A percentile compares a stretch with the other conserved stretches of the same genome.
Conservation (phyloP, 1,284 basidiomycete species). For the Sphagnurus paluster region DNA sequence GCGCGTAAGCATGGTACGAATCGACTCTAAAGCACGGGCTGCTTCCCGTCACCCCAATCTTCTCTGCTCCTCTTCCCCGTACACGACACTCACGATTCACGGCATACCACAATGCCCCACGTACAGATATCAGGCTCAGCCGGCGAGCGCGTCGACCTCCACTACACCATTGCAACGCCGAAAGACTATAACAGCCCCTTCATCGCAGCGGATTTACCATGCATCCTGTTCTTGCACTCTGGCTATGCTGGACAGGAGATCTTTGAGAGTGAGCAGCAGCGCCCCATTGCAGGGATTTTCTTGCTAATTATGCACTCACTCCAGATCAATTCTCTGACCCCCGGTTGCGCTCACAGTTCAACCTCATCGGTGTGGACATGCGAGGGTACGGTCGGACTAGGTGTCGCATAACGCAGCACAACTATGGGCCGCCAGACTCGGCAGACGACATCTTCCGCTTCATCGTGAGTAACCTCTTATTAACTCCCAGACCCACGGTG, state of each 20-base stretch:
- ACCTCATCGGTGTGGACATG: constrained; percentile 24
- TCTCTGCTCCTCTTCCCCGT: too few species aligned
- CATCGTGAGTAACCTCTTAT: constrained; percentile 15
- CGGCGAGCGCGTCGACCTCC: constrained; percentile 7
- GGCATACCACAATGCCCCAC: constrained; percentile 11
- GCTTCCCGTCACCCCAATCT: too few species aligned
- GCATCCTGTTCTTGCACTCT: constrained; percentile 18
- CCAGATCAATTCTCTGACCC: constrained; percentile 23
- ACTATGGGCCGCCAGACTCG: constrained; percentile 20
- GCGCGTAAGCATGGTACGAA: not conserved
- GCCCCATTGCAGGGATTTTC: not conserved
- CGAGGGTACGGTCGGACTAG: constrained; percentile 20
- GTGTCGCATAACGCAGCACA: constrained; percentile 13
- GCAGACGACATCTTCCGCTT: constrained; percentile 23
- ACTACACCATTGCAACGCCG: constrained; percentile 13
- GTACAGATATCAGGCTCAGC: constrained; percentile 1
- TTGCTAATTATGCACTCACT: not conserved
- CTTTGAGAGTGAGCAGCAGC: constrained; percentile 14
- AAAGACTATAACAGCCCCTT: not conserved
- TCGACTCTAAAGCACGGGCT: too few species aligned
- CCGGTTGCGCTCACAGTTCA: constrained; percentile 19
- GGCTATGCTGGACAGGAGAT: constrained; percentile 15
- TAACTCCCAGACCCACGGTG: not conserved
- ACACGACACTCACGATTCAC: too few species aligned
- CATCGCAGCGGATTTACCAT: constrained; percentile 13